A percentile compares a stretch with the other conserved stretches of the same genome.
Evolutionary conservation across 2,329 filamentous ascomycete genomes (phyloP).

Genomic region (Leptographium lundbergii): DNA sequence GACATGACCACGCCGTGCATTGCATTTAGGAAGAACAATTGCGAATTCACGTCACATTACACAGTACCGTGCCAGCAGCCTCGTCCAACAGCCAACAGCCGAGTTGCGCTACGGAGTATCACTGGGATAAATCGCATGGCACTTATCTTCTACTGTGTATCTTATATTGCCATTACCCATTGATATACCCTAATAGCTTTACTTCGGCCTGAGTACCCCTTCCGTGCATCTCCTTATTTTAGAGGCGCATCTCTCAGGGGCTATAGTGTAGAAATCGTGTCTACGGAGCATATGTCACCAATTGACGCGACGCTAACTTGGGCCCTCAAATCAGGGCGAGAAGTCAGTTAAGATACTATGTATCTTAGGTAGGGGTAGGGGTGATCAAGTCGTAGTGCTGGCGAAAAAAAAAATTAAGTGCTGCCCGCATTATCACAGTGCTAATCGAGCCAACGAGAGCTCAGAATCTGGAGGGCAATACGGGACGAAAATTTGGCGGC

Average conservation of each 20-base stretch:
- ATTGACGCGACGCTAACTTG: background rate
- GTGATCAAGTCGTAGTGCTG: background rate
- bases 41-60: too few relatives aligned
- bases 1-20: too few relatives aligned
- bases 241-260: background rate
- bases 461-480: background rate
- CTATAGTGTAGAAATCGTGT: background rate
- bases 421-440: background rate
- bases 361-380: background rate
- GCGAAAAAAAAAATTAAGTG: background rate
- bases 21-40: too few relatives aligned
- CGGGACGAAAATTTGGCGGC: background rate
- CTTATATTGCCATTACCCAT: background rate
- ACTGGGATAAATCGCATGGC: too few relatives aligned
- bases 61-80: too few relatives aligned
- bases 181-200: background rate
- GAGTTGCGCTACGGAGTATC: too few relatives aligned
- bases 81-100: too few relatives aligned
- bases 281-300: background rate
- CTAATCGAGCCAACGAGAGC: background rate
- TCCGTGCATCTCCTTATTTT: background rate
- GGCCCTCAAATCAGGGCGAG: background rate
- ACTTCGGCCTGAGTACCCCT: too few relatives aligned
- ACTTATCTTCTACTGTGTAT: too few relatives aligned
- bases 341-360: too few relatives aligned